Conservation (phyloP, 805 yeast species). For the Kodamaea leandrae region DNA sequence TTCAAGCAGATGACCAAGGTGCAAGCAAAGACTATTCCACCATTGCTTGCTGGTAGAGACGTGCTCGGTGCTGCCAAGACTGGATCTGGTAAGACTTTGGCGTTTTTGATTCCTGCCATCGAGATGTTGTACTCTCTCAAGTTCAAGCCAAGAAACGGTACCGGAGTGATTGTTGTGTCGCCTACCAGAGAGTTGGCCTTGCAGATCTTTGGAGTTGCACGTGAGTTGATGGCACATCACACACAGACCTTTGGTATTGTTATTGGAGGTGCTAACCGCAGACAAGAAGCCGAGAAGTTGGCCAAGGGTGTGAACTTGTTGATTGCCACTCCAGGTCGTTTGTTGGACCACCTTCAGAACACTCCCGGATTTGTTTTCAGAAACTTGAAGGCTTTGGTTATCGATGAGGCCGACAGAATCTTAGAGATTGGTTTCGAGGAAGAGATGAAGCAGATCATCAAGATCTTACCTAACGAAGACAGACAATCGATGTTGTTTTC, state of each 20-base stretch:
- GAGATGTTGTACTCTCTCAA: constrained; percentile 86
- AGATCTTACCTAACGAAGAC: constrained; percentile 85
- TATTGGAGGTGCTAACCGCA: constrained; percentile 97
- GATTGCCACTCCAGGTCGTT: constrained; percentile 97
- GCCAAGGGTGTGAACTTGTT: constrained; percentile 89
- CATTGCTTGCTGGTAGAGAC: constrained; percentile 92
- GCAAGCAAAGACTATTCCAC: constrained; percentile 95
- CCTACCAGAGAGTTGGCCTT: constrained; percentile 98
- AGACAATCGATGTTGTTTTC: constrained; percentile 97
- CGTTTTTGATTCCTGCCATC: constrained; percentile 93
- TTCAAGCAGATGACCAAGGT: constrained; percentile 90
- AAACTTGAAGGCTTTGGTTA: constrained; percentile 88
- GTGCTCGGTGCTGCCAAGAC: constrained; percentile 99
- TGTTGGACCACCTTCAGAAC: constrained; percentile 94
- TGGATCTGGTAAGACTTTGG: constrained; percentile 97
- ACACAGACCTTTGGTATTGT: constrained; percentile 95
- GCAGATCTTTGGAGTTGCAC: constrained; percentile 96
- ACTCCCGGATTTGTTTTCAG: constrained; percentile 92
- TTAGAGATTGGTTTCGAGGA: constrained; percentile 98
- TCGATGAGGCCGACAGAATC: constrained; percentile 98
- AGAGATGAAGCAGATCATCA: constrained; percentile 96
- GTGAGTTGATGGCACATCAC: constrained; percentile 87
- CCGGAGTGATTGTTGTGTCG: constrained; percentile 92
- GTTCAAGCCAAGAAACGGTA: constrained; percentile 97
- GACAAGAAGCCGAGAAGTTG: constrained; percentile 95